phyloP scores from a whole-genome alignment of 2,329 filamentous ascomycete genomes.

The Phymatotrichopsis omnivora region DNA sequence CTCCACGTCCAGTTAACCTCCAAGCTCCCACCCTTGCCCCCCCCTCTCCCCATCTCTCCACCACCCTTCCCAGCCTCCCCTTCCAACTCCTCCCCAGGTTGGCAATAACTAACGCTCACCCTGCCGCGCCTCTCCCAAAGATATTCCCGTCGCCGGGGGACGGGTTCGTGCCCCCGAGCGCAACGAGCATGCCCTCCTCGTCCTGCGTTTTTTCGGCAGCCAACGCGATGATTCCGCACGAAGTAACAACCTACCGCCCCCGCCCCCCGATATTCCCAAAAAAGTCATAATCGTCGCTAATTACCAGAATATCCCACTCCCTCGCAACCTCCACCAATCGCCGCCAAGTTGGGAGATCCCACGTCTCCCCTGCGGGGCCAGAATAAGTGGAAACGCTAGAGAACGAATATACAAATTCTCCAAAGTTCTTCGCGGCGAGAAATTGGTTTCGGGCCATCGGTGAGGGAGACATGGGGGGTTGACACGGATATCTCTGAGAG shows the following conservation, averaged over 20 bases:
- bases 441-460: constrained; percentile 16
- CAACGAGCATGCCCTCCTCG: constrained; percentile 58
- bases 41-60: constrained; percentile 20
- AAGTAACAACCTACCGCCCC: constrained; percentile 12
- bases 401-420: constrained; percentile 65
- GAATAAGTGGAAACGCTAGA: constrained; percentile 87
- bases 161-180: constrained; percentile 48
- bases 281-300: constrained; percentile 89
- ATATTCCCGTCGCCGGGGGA: constrained; percentile 25
- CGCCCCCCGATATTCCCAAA: constrained; percentile 39
- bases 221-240: constrained; percentile 47
- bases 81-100: constrained; percentile 20
- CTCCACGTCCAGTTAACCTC: no score
- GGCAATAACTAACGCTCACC: constrained; percentile 29
- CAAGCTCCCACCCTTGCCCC: constrained; percentile 10
- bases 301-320: constrained; percentile 66
- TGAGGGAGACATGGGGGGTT: constrained; percentile 18
- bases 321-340: constrained; percentile 66
- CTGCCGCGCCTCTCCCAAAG: constrained; percentile 25
- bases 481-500: constrained; percentile 6
- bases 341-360: constrained; percentile 57
- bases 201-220: constrained; percentile 40
- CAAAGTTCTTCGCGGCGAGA: constrained; percentile 12
- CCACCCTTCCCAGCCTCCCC: constrained; percentile 26
- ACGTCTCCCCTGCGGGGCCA: constrained; percentile 78